These are phyloP conservation scores for Podila clonocystis DNA, from an alignment of 192 early-diverging fungal genomes.

Conservation along the genomic window DNA sequence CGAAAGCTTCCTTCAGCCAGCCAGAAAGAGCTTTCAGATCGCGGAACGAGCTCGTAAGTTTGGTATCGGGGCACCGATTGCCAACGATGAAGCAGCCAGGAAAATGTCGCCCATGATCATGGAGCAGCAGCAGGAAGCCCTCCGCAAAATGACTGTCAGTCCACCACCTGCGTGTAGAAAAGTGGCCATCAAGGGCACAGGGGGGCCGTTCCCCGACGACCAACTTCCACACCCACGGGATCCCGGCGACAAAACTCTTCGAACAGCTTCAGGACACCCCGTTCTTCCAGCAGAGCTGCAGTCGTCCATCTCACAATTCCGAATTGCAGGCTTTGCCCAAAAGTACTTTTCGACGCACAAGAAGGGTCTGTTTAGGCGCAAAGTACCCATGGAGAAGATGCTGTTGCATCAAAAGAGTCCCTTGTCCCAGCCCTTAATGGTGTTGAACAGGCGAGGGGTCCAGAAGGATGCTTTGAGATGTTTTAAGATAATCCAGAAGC, in stretches of 20 bases:
- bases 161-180: slow-evolving; percentile 21
- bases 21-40: slow-evolving; percentile 50
- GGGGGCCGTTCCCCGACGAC: background rate
- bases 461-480: slow-evolving; percentile 87
- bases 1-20: slow-evolving; percentile 30
- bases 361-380: slow-evolving; percentile 83
- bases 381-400: slow-evolving; percentile 92
- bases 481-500: slow-evolving; percentile 86
- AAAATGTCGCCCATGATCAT: slow-evolving; percentile 51
- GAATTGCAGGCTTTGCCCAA: slow-evolving; percentile 88
- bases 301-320: slow-evolving; percentile 80
- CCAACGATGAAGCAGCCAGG: slow-evolving; percentile 50
- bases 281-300: slow-evolving; percentile 66
- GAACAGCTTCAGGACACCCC: slow-evolving; percentile 24
- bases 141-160: slow-evolving; percentile 40
- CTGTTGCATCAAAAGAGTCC: slow-evolving; percentile 82
- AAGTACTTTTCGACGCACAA: slow-evolving; percentile 93
- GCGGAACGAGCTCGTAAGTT: slow-evolving; percentile 54
- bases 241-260: slow-evolving; percentile 4
- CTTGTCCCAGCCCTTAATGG: slow-evolving; percentile 82
- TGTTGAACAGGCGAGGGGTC: slow-evolving; percentile 77
- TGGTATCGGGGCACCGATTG: slow-evolving; percentile 55
- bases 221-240: background rate
- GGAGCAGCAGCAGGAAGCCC: slow-evolving; percentile 47
- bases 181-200: background rate